Conservation (phyloP, 2,329 filamentous ascomycete species). For the Cyphellophora attinorum region DNA sequence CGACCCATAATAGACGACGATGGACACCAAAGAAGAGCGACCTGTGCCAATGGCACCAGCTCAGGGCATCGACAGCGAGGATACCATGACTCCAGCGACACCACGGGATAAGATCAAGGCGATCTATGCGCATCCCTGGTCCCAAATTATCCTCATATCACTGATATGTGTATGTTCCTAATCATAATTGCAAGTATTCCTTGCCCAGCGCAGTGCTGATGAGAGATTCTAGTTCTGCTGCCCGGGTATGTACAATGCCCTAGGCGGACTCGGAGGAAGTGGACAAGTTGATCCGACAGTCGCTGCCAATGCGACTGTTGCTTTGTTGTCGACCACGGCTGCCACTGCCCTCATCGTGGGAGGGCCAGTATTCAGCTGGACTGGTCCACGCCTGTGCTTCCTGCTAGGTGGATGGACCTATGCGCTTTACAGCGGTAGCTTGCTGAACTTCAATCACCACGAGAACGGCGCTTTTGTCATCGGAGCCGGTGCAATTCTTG, state of each 20-base stretch:
- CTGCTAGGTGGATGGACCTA: slow-evolving; percentile 39
- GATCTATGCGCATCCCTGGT: slow-evolving; percentile 36
- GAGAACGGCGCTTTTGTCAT: slow-evolving; percentile 38
- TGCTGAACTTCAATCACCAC: slow-evolving; percentile 41
- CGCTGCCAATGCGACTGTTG: slow-evolving; percentile 9
- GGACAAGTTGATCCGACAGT: slow-evolving; percentile 37
- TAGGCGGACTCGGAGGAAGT: slow-evolving; percentile 50
- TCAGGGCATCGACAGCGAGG: too few species aligned
- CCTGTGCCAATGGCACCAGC: too few species aligned
- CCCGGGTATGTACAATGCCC: slow-evolving; percentile 53
- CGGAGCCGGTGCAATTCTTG: slow-evolving; percentile 39
- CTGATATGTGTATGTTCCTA: slow-evolving; percentile 42
- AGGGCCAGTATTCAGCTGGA: slow-evolving; percentile 34
- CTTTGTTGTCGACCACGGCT: slow-evolving; percentile 54
- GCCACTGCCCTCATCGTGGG: slow-evolving; percentile 53
- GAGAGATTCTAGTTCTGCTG: slow-evolving; percentile 2
- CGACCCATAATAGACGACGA: too few species aligned
- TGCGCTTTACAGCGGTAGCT: slow-evolving; percentile 39
- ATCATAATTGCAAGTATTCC: slow-evolving; percentile 30
- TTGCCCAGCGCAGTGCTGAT: background rate
- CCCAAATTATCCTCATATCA: slow-evolving; percentile 39
- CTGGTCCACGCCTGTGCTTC: slow-evolving; percentile 31
- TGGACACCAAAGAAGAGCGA: too few species aligned
- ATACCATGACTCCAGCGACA: background rate
- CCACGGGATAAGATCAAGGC: slow-evolving; percentile 1